Percentiles rank a stretch among this genome's conserved stretches.
phyloP scores from a whole-genome alignment of 768 basidiomycete genomes.

The Lactarius pseudohatsudake region DNA sequence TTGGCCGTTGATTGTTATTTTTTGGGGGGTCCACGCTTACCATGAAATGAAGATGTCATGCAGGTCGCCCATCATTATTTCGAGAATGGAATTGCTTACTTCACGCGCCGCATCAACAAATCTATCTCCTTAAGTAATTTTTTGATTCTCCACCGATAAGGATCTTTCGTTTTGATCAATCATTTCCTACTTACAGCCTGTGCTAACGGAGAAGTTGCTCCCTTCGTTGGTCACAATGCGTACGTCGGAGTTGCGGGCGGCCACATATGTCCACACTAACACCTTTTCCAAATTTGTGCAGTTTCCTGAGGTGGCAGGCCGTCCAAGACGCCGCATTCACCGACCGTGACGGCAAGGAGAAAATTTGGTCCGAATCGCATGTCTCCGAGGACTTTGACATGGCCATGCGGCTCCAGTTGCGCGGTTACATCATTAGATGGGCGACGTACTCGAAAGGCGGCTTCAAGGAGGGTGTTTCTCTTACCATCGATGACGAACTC shows the following conservation, averaged over 20 bases:
- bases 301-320: conserved; percentile 56
- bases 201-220: conserved; percentile 45
- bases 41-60: conserved; percentile 46
- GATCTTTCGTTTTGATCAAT: neutral
- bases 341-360: conserved; percentile 51
- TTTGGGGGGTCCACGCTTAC: conserved; percentile 31
- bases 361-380: conserved; percentile 66
- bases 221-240: conserved; percentile 51
- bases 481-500: conserved; percentile 87
- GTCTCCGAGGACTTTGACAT: conserved; percentile 73
- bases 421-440: conserved; percentile 56
- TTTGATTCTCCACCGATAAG: neutral
- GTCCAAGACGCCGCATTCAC: conserved; percentile 54
- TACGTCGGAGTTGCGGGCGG: conserved; percentile 6
- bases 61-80: conserved; percentile 57
- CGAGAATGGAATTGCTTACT: conserved; percentile 49
- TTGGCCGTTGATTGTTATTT: neutral
- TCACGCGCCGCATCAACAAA: conserved; percentile 50
- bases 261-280: neutral
- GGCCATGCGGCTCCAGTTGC: conserved; percentile 60
- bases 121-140: conserved; percentile 39
- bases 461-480: conserved; percentile 90
- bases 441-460: conserved; percentile 81
- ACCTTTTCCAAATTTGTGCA: neutral
- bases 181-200: conserved; percentile 31